A percentile compares a stretch with the other conserved stretches of the same genome.
phyloP scores from a whole-genome alignment of 371 early-diverging fungal species.

The Blyttiomyces sp. region DNA sequence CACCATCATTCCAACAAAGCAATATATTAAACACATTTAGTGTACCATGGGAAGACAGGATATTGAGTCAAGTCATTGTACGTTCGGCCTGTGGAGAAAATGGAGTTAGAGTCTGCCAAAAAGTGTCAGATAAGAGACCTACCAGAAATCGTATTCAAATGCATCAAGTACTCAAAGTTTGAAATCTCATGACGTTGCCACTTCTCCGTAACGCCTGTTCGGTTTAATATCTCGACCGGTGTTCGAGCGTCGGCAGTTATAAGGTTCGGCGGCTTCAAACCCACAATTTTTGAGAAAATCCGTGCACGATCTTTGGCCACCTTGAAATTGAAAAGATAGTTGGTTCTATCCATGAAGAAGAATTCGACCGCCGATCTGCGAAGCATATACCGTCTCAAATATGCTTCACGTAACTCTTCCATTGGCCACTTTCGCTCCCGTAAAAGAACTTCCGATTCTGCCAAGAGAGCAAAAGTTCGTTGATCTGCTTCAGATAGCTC shows the following conservation, averaged over 20 bases:
- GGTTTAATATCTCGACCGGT: slow-evolving; percentile 36
- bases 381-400: slow-evolving; percentile 59
- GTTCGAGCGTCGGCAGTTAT: slow-evolving; percentile 24
- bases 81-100: slow-evolving; percentile 44
- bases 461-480: slow-evolving; percentile 24
- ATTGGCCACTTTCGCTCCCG: slow-evolving; percentile 56
- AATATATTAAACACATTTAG: neutral
- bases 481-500: slow-evolving; percentile 31
- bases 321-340: slow-evolving; percentile 56
- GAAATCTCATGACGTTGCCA: slow-evolving; percentile 76
- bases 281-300: slow-evolving; percentile 44
- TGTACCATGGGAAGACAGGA: slow-evolving; percentile 53
- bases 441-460: slow-evolving; percentile 35
- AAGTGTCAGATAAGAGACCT: neutral
- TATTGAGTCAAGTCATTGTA: slow-evolving; percentile 56
- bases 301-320: slow-evolving; percentile 40
- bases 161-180: slow-evolving; percentile 81
- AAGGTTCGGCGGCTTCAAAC: slow-evolving; percentile 37
- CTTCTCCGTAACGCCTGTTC: slow-evolving; percentile 56
- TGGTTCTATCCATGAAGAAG: slow-evolving; percentile 60
- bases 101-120: neutral
- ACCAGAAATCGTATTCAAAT: slow-evolving; percentile 70
- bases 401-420: slow-evolving; percentile 48
- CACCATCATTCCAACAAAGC: too few species aligned
- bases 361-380: slow-evolving; percentile 61